These are phyloP conservation scores for Eimeria necatrix DNA, from an alignment of 169 alveolate species.

Conservation along the genomic window DNA sequence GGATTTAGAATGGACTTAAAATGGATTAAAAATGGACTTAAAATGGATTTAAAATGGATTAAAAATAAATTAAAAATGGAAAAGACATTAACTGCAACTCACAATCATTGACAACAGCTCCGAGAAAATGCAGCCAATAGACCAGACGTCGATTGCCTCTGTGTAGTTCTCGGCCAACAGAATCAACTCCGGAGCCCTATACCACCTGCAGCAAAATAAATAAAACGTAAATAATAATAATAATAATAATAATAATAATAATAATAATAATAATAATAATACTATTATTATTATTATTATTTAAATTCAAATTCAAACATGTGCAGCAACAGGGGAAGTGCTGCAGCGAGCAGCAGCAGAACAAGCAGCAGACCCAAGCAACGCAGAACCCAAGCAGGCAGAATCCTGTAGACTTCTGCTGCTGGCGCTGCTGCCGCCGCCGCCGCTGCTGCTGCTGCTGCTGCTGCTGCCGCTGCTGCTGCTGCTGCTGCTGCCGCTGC, in stretches of 20 bases:
- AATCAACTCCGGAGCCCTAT: constrained; percentile 99
- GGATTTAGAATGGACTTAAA: too few relatives aligned
- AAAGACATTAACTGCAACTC: too few relatives aligned
- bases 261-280: too few relatives aligned
- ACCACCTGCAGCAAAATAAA: constrained; percentile 93
- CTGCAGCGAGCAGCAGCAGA: neutral
- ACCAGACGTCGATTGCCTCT: constrained; percentile 99
- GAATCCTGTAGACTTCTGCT: neutral
- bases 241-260: too few relatives aligned
- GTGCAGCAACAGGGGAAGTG: neutral
- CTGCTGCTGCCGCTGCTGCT: neutral
- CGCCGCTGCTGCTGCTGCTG: neutral
- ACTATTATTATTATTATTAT: neutral
- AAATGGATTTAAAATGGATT: too few relatives aligned
- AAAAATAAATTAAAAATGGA: too few relatives aligned
- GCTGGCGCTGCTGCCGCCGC: too few relatives aligned
- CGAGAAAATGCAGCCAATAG: constrained; percentile 98
- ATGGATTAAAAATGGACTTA: too few relatives aligned
- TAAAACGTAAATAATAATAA: too few relatives aligned
- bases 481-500: neutral
- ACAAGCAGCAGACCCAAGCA: neutral
- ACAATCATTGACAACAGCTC: constrained; percentile 94
- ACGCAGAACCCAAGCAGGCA: neutral
- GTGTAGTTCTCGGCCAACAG: constrained; percentile 98
- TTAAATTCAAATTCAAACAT: too few relatives aligned